Conservation (phyloP, 1,284 basidiomycete species). For the Malassezia arunalokei region DNA sequence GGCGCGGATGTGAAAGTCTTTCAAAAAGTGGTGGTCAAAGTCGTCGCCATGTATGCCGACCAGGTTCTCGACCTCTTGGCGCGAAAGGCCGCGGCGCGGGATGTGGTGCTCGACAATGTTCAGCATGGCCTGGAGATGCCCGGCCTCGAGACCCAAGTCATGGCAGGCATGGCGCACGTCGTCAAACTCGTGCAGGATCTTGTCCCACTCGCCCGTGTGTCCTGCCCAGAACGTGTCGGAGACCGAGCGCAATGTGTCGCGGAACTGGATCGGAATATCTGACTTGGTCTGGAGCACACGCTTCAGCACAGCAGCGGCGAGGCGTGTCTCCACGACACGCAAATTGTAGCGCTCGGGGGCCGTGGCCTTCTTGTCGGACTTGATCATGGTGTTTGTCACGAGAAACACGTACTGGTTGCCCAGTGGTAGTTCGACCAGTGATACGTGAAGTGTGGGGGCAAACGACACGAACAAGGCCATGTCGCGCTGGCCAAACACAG, state of each 20-base stretch:
- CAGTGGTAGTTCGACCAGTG: slow-evolving; percentile 23
- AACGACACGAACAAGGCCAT: slow-evolving; percentile 41
- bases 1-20: slow-evolving; percentile 34
- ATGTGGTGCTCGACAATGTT: slow-evolving; percentile 19
- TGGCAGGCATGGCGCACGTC: slow-evolving; percentile 18
- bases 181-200: slow-evolving; percentile 16
- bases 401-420: slow-evolving; percentile 27
- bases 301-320: slow-evolving; percentile 28
- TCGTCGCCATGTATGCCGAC: slow-evolving; percentile 23
- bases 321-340: slow-evolving; percentile 37
- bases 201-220: slow-evolving; percentile 18
- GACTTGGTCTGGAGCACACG: slow-evolving; percentile 16
- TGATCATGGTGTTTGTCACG: slow-evolving; percentile 40
- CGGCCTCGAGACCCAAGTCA: slow-evolving; percentile 28
- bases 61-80: slow-evolving; percentile 25
- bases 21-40: slow-evolving; percentile 33
- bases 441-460: slow-evolving; percentile 22
- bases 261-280: slow-evolving; percentile 1
- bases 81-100: slow-evolving; percentile 12
- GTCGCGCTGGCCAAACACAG: slow-evolving; percentile 34
- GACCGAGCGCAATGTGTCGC: slow-evolving; percentile 25
- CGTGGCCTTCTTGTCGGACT: slow-evolving; percentile 41
- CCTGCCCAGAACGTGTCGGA: slow-evolving; percentile 28
- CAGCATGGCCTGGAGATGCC: slow-evolving; percentile 24
- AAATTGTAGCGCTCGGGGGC: slow-evolving; percentile 44